A percentile compares a stretch with the other conserved stretches of the same genome.
These are phyloP conservation scores for Gorgonomyces haynaldii DNA, from an alignment of 192 early-diverging fungal genomes.

Conservation along the genomic window DNA sequence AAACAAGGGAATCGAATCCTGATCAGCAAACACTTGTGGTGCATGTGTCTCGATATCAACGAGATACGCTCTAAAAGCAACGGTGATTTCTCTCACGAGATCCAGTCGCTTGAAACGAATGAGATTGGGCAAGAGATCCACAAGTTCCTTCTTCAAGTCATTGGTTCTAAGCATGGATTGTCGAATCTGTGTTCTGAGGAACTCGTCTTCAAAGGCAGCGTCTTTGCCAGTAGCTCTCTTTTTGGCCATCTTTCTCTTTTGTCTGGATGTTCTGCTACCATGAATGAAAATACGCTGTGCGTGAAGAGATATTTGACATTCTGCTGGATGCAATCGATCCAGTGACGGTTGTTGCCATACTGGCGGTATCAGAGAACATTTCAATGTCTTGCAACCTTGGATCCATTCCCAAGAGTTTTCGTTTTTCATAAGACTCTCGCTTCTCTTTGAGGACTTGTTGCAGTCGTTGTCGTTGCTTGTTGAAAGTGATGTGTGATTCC, in stretches of 20 bases:
- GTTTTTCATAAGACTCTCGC: not conserved
- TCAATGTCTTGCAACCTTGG: slow-evolving; percentile 70
- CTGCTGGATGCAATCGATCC: slow-evolving; percentile 43
- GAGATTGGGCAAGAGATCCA: no score
- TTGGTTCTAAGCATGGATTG: slow-evolving; percentile 47
- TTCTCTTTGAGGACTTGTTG: slow-evolving; percentile 1
- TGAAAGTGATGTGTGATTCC: slow-evolving; percentile 46
- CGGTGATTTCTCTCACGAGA: no score
- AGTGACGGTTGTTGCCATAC: slow-evolving; percentile 78
- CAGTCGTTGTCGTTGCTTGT: slow-evolving; percentile 35
- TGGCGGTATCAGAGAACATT: slow-evolving; percentile 89
- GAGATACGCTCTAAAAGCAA: no score
- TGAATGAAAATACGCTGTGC: slow-evolving; percentile 30
- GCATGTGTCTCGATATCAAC: no score
- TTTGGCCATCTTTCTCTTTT: slow-evolving; percentile 57
- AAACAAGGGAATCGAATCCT: no score
- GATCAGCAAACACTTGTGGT: no score
- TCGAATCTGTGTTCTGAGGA: no score
- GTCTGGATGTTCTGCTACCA: slow-evolving; percentile 32
- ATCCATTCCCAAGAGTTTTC: slow-evolving; percentile 28
- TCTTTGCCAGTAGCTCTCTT: slow-evolving; percentile 82
- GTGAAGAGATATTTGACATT: slow-evolving; percentile 6
- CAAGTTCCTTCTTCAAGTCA: no score
- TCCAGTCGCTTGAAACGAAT: no score
- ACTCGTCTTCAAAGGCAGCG: slow-evolving; percentile 82